Base-by-base conservation (phyloP, 805 yeast species). In the Pichia manshurica region DNA sequence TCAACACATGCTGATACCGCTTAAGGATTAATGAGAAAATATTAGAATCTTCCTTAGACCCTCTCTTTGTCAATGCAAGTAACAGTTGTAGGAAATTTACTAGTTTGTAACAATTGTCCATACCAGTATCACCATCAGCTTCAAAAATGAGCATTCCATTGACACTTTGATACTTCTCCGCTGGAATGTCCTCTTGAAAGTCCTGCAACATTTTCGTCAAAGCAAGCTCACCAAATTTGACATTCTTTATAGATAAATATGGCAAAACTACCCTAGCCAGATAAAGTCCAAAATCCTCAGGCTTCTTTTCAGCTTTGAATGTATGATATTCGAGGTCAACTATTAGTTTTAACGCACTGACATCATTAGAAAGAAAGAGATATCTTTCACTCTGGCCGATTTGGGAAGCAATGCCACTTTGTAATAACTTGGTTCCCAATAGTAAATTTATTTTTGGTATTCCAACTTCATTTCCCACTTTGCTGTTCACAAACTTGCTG, bases 371-470 rank as follows among this genome's bases (percentile, higher is more conserved):
- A 40, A 61, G 50, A 7, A 66, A 47, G 17, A 67, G 48, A 21
- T 49, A 62, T 19, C 46, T 52, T 52, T 67, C 70, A 42, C 64
- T 57, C 25, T 51, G 44, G 36, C 58, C 50, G 16, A 64, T 57
- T 29, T 44, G 46, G 9, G 58, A 65, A 4, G 52, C 51, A 21
- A 53, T 48, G 5, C 60, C 67, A 49, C 65, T 60, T 39, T 58
- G 58, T 44, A 79, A 65, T 43, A 87, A 70, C 60, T 86, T 81
- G 32, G 72, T 64, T 2, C 96, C 96, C 50, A 88, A 72, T 10
- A 82, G 73, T 54, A 82, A 82, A 60, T 87, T 88, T 47, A 93
- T 69, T 39, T 78, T 80, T 6, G 84, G 75, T 59, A 88, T 96
- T 4, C 96, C 96, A 52, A 77, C 75, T 47, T 75, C 75, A 46